Evolutionary conservation across 2,329 filamentous ascomycete species (phyloP), one percentile per base, ranked within the genome.

Genomic region (Sporothrix euskadiensis): DNA sequence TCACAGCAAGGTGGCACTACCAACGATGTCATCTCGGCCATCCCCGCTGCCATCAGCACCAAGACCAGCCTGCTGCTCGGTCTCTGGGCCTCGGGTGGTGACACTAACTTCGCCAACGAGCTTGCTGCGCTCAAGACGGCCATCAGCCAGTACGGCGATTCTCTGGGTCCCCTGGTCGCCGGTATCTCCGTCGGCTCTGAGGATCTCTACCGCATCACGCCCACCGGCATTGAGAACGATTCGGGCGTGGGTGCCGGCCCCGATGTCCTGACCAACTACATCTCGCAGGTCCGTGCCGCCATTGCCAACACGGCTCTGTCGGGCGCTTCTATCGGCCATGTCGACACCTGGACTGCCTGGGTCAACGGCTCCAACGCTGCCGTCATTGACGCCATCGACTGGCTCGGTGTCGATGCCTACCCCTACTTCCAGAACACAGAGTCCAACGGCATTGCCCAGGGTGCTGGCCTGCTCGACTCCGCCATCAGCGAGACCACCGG

Each of bases 141-240:
- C 77, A 91, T 94, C 76, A 77, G 82, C 68, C 85, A 89, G 79
- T 94, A 94, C 80, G 93, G 92, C 73, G 82, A 83, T 10, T 83
- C 86, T 66, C 89, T 97, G 78, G 86, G 87, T 54, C 84, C 86
- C 73, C 84, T 92, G 22, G 89, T 97, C 59, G 91, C 89, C 73
- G 94, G 93, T 81, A 95, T 97, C 82, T 94, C 93, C 0, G 89
- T 97, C 71, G 94, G 94, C 75, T 92, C 88, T 77, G 94, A 97
- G 85, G 94, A 97, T 81, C 87, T 96, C 59, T 96, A 96, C 86
- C 91, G 93, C 79, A 88, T 87, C 82, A 92, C 92, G 0, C 87
- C 88, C n/a, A 90, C 86, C 10, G 93, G 92, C 73, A 87, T 91
- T 75, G 82, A 84, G 70, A 89, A 89, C 79, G 82, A 88, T 0